Percentiles rank a stretch among this genome's conserved stretches.
Conservation (phyloP, 176 grass and related monocot species). For the Ananas comosus region DNA sequence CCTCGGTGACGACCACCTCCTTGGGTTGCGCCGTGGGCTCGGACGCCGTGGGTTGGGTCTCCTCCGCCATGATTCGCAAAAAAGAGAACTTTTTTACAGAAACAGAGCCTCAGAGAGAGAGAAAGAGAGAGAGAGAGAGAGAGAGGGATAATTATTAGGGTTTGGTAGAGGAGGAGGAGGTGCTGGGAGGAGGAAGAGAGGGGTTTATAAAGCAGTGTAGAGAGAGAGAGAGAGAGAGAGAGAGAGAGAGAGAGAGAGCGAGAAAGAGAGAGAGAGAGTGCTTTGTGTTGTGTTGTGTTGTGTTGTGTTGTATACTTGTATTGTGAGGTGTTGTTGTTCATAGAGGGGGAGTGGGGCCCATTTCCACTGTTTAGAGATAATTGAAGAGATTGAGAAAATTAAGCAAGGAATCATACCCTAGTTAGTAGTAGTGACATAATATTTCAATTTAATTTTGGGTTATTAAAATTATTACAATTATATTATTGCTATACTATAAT, state of each 20-base stretch:
- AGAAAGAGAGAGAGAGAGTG: slow-evolving; percentile 26
- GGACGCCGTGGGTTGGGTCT: slow-evolving; percentile 38
- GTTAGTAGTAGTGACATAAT: too few relatives aligned
- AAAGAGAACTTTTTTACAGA: slow-evolving; percentile 12
- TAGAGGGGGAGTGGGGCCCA: too few relatives aligned
- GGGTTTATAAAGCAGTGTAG: slow-evolving; percentile 17
- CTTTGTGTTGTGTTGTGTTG: neutral
- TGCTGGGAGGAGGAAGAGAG: neutral
- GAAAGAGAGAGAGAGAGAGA: neutral
- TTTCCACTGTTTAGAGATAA: too few relatives aligned
- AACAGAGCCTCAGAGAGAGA: slow-evolving; percentile 8
- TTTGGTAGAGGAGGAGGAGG: slow-evolving; percentile 2
- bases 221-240: slow-evolving; percentile 26
- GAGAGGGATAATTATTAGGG: neutral
- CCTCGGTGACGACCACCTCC: slow-evolving; percentile 41
- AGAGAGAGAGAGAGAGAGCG: slow-evolving; percentile 28
- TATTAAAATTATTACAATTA: too few relatives aligned
- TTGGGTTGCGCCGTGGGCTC: slow-evolving; percentile 9
- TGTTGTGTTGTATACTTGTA: too few relatives aligned
- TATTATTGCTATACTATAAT: too few relatives aligned
- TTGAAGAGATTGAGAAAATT: too few relatives aligned
- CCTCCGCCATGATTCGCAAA: slow-evolving; percentile 40
- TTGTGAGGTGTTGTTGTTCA: too few relatives aligned
- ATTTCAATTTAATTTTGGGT: too few relatives aligned
- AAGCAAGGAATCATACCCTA: too few relatives aligned